phyloP scores from a whole-genome alignment of 2,329 filamentous ascomycete species.

The Scedosporium aurantiacum region DNA sequence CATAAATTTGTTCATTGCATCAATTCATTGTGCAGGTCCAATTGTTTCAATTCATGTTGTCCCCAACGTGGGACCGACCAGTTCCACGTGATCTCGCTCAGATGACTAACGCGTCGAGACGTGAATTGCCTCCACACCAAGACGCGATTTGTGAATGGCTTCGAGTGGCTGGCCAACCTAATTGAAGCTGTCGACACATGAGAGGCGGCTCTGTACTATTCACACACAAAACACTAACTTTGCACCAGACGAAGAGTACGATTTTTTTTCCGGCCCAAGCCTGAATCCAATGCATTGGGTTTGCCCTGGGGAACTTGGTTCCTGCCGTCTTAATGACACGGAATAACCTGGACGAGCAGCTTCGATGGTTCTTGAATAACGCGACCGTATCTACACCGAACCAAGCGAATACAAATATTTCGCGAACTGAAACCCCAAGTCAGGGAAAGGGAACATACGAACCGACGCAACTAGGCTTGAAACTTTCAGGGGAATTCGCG shows the following conservation, averaged over 20 bases:
- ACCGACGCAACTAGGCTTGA: background rate
- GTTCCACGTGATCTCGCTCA: background rate
- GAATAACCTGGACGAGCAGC: slow-evolving; percentile 7
- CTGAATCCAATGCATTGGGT: slow-evolving; percentile 1
- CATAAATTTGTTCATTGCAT: no score
- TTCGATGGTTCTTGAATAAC: slow-evolving; percentile 5
- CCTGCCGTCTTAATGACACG: slow-evolving; percentile 6
- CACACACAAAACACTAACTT: background rate
- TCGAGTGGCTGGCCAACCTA: background rate
- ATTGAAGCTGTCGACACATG: background rate
- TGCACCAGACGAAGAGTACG: background rate
- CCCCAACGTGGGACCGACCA: background rate
- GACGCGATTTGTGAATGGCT: background rate
- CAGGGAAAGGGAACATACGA: background rate
- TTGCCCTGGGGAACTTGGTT: background rate
- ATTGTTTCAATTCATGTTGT: background rate
- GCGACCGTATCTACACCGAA: background rate
- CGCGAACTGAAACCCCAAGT: background rate
- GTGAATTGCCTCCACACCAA: background rate
- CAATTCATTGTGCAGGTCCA: background rate
- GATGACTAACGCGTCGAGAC: background rate
- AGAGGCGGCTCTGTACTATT: background rate
- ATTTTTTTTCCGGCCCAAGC: background rate
- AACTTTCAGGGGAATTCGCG: background rate
- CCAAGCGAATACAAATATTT: background rate